Evolutionary conservation across 805 yeast species (phyloP), one percentile per base, ranked within the genome.

Genomic region (Candida corydali): DNA sequence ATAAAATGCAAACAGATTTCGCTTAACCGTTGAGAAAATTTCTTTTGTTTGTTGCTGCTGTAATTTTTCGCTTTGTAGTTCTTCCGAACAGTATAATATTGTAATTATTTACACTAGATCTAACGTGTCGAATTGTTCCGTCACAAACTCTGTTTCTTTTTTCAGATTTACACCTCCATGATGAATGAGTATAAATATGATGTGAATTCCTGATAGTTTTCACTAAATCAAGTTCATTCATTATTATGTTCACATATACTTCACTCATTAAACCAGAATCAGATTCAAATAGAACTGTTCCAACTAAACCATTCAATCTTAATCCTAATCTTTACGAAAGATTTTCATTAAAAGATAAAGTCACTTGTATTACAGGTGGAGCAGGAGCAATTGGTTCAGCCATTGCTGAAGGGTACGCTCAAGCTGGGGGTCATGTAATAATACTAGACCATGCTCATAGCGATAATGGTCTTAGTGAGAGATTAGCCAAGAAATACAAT

Each of bases 391-490:
- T 63, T 34, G 69, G 69, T 15, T 55, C 43, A 31, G 61, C 50
- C 11, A 56, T 63, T 26, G 49, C 58, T 24, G 69, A 63, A 44
- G 62, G 63, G 6, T 63, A 57, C 50, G 55, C 59, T 30, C 68
- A 63, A 50, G 67, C 69, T 9, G 64, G 65, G 8, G 36, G 50
- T 32, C 53, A 59, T 45, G 59, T 68, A 43, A 69, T 70, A 24
- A 61, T 68, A 41, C 51, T 67, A 40, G 73, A 67, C 44, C 65
- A 63, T 47, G 51, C 65, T 29, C 46, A 44, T 28, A 46, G 55
- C 40, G 62, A 59, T 17, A 39, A 50, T 23, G 43, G 50, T 26
- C 54, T 67, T 44, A 18, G 39, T 26, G 23, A 30, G 19, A 17
- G 17, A 8, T 32, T 39, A 18, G 3, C 17, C 3, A 8, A 29